Evolutionary conservation across 768 basidiomycete genomes (phyloP).

Genomic region (Mycena capillaripes): DNA sequence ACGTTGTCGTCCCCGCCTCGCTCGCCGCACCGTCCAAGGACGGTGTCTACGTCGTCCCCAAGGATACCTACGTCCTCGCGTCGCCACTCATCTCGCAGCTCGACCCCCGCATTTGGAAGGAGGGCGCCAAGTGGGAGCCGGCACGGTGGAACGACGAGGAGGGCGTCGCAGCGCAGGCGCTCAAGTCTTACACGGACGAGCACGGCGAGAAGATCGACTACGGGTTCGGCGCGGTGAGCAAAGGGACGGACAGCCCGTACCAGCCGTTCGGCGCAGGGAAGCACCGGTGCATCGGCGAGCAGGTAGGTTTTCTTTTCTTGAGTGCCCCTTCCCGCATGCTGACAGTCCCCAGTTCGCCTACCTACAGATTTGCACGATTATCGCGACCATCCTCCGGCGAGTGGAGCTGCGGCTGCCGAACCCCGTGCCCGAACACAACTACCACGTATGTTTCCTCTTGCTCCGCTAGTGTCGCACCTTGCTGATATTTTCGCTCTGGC

Average conservation of each 20-base stretch:
- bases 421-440: conserved; percentile 87
- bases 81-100: conserved; percentile 90
- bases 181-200: conserved; percentile 80
- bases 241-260: conserved; percentile 96
- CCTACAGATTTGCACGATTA: conserved; percentile 89
- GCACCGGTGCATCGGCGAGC: conserved; percentile 96
- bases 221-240: conserved; percentile 95
- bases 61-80: conserved; percentile 91
- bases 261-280: conserved; percentile 98
- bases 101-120: conserved; percentile 87
- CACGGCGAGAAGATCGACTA: conserved; percentile 94
- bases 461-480: not conserved
- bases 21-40: conserved; percentile 85
- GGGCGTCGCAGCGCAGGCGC: conserved; percentile 85
- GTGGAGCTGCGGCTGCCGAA: conserved; percentile 80
- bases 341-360: conserved; percentile 82
- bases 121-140: conserved; percentile 82
- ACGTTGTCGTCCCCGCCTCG: conserved; percentile 85
- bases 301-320: conserved; percentile 55
- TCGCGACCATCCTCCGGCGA: conserved; percentile 82
- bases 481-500: conserved; percentile 14
- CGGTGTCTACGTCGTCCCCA: conserved; percentile 85
- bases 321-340: not conserved
- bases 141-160: conserved; percentile 88
- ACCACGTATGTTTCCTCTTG: conserved; percentile 73